Conservation (phyloP, 306 rosid genomes). For the Elaeagnus macrophylla region DNA sequence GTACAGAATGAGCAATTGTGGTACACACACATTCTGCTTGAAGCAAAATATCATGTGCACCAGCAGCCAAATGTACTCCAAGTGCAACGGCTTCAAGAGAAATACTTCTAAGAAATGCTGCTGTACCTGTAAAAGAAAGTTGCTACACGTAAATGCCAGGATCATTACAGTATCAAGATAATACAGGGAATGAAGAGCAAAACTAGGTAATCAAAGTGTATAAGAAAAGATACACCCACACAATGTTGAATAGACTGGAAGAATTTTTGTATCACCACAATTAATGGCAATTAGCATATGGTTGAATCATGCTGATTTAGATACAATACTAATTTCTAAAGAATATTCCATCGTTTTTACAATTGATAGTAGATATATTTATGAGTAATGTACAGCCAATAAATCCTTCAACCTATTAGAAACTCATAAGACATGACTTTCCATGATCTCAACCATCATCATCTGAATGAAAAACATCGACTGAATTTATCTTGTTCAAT, state of each 20-base stretch:
- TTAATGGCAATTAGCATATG: background rate
- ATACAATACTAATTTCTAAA: background rate
- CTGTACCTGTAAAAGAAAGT: conserved; percentile 47
- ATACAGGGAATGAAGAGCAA: background rate
- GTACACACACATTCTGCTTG: conserved; percentile 73
- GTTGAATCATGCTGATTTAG: background rate
- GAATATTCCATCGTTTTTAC: background rate
- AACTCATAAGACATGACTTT: background rate
- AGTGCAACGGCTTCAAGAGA: conserved; percentile 96
- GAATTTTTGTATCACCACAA: background rate
- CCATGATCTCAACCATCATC: background rate
- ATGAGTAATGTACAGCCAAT: background rate
- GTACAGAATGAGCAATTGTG: conserved; percentile 51
- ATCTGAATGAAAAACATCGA: background rate
- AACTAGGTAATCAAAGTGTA: background rate
- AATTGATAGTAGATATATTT: background rate
- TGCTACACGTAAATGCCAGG: background rate
- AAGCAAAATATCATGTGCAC: conserved; percentile 74
- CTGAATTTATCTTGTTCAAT: conserved; percentile 2
- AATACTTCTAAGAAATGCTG: conserved; percentile 91
- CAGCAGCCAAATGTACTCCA: conserved; percentile 97
- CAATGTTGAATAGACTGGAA: too few species aligned
- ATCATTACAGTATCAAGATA: background rate
- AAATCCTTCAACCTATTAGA: background rate
- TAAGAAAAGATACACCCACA: too few species aligned